A percentile compares a stretch with the other conserved stretches of the same genome.
phyloP scores from a whole-genome alignment of 352 stramenopile genomes.

The Labyrinthula sp. region DNA sequence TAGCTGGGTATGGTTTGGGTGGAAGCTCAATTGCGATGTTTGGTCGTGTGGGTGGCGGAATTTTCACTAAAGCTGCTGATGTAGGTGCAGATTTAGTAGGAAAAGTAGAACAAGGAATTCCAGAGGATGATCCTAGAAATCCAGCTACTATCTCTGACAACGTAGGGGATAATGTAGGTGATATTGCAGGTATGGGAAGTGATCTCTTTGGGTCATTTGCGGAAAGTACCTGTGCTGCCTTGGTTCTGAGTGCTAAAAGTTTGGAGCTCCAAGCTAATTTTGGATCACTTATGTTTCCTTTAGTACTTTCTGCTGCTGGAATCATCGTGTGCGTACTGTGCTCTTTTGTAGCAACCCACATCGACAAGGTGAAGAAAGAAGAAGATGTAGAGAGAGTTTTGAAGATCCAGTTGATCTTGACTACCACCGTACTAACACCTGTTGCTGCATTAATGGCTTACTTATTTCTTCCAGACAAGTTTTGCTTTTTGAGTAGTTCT shows the following conservation, averaged over 20 bases:
- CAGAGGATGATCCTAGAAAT: conserved; percentile 96
- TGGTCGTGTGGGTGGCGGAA: conserved; percentile 91
- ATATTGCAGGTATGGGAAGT: conserved; percentile 96
- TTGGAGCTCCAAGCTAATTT: conserved; percentile 63
- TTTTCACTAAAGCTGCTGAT: conserved; percentile 98
- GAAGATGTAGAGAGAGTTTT: conserved; percentile 82
- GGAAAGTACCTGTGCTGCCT: conserved; percentile 85
- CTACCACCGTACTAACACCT: conserved; percentile 80
- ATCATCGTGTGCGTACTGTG: conserved; percentile 85
- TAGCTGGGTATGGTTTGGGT: conserved; percentile 90
- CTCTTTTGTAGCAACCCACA: conserved; percentile 90
- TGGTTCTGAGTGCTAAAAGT: conserved; percentile 82
- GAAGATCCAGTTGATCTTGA: conserved; percentile 92
- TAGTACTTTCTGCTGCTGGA: conserved; percentile 80
- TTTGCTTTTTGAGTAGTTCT: conserved; percentile 17
- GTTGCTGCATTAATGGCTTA: conserved; percentile 54
- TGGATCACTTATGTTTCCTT: conserved; percentile 81
- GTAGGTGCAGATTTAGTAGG: conserved; percentile 95
- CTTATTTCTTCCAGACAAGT: conserved; percentile 12
- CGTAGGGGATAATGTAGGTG: conserved; percentile 97
- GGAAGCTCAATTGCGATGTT: conserved; percentile 97
- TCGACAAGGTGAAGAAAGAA: conserved; percentile 52
- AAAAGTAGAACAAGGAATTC: conserved; percentile 95
- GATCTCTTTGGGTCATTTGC: conserved; percentile 98
- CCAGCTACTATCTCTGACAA: conserved; percentile 98